Base-by-base conservation (phyloP, 495 filamentous ascomycete species). In the Terfezia claveryi region DNA sequence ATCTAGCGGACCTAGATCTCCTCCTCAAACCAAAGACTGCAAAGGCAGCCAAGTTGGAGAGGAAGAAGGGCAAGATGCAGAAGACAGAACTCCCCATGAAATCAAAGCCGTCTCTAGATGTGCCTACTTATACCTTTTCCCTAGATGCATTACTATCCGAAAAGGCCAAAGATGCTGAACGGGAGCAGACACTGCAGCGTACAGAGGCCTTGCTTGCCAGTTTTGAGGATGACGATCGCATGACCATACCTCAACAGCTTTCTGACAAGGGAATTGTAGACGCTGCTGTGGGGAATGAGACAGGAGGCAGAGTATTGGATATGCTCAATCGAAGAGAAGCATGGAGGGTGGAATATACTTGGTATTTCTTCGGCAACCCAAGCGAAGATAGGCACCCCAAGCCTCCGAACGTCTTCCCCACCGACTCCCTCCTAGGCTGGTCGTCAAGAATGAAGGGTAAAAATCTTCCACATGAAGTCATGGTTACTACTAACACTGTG, bases 261-360 rank as follows among this genome's bases (percentile, higher is more conserved):
- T 32, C 27, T 0, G 7, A 32, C 27, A 32, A 32, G 7, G 27
- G 27, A 32, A 62, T 80, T 23, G 58, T 69, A 10, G 71, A 73
- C n/a, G 66, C 73, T 3, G 73, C 77, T 51, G 74, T 79, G 54
- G 77, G 74, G 36, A 67, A 71, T 23, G 73, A 68, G 8, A 66
- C 74, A 3, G 60, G 37, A 16, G 69, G 70, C 51, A 81, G 78
- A 64, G 67, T 91, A 8, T 68, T 81, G 38, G 73, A 76, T 54
- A 86, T 86, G 38, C 74, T 92, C 37, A 74, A 78, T 59, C 75
- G 87, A 59, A 89, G 83, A 9, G 82, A 87, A 55, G 81, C 81
- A 10, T 74, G 79, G 41, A 73, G 75, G 14, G 61, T 73, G 12
- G 73, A 75, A 17, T 76, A 72, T 41, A 65, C 70, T 16, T 89